phyloP scores from a whole-genome alignment of 208 protist genomes.

The Crithidia bombi region DNA sequence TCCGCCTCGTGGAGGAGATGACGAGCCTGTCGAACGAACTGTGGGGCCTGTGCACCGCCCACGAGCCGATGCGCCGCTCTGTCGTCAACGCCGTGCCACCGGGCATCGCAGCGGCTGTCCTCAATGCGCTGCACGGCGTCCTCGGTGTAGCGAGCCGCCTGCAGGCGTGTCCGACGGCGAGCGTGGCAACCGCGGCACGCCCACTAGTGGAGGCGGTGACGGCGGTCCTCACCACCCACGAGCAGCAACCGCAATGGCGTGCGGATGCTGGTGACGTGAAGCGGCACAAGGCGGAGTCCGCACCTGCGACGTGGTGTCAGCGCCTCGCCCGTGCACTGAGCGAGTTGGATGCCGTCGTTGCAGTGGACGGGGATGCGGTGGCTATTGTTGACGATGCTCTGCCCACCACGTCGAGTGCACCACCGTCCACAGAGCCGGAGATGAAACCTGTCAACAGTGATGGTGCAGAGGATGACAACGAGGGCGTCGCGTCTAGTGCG shows the following conservation, averaged over 20 bases:
- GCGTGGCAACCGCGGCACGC: conserved; percentile 21
- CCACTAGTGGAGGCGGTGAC: conserved; percentile 23
- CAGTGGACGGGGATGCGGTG: conserved; percentile 7
- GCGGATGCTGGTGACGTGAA: conserved; percentile 18
- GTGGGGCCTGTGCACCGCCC: conserved; percentile 60
- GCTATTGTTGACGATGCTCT: conserved; percentile 25
- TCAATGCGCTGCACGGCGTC: conserved; percentile 19
- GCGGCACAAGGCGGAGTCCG: conserved; percentile 43
- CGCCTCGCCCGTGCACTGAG: conserved; percentile 24
- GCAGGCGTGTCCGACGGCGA: conserved; percentile 13
- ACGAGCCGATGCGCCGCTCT: conserved; percentile 35
- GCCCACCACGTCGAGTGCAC: not conserved
- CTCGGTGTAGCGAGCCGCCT: conserved; percentile 22
- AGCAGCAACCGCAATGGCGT: conserved; percentile 3
- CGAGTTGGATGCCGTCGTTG: conserved; percentile 26
- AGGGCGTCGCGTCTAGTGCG: conserved; percentile 6
- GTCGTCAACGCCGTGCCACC: conserved; percentile 19
- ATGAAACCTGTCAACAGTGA: conserved; percentile 1
- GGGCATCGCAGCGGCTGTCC: not conserved
- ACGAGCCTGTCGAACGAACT: conserved; percentile 41
- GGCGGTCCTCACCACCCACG: conserved; percentile 10
- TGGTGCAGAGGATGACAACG: conserved; percentile 5
- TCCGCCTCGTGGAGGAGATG: conserved; percentile 51
- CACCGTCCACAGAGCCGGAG: not conserved
- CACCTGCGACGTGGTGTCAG: conserved; percentile 21